These are phyloP conservation scores for Paramyrothecium roridum DNA, from an alignment of 2,329 filamentous ascomycete species.

Conservation along the genomic window DNA sequence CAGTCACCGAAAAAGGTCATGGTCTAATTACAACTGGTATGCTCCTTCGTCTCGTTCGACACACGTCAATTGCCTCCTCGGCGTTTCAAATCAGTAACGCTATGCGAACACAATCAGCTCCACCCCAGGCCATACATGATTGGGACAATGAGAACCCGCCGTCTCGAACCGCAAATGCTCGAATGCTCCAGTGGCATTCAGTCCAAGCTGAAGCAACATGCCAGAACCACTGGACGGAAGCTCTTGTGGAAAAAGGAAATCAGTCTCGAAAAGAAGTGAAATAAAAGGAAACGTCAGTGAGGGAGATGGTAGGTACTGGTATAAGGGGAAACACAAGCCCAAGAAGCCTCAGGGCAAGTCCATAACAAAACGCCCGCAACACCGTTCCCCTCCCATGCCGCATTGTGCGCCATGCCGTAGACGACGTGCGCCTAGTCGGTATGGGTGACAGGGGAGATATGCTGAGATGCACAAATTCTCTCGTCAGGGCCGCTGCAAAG, in stretches of 20 bases:
- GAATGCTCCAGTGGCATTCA: background rate
- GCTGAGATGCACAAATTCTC: background rate
- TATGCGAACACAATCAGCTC: slow-evolving; percentile 7
- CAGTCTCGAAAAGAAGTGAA: background rate
- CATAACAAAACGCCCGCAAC: background rate
- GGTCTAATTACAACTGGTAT: slow-evolving; percentile 31
- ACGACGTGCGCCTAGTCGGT: background rate
- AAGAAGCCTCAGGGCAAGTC: background rate
- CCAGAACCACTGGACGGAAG: background rate
- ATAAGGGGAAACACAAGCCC: background rate
- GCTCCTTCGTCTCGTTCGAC: slow-evolving; percentile 8
- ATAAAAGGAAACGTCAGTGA: background rate
- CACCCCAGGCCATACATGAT: background rate
- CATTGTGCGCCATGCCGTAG: background rate
- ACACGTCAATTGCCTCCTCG: background rate
- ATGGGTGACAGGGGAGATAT: background rate
- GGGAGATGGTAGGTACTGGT: background rate
- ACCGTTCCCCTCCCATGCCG: background rate
- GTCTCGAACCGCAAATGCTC: background rate
- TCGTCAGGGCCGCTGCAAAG: background rate
- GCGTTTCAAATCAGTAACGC: slow-evolving; percentile 16
- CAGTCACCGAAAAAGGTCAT: slow-evolving; percentile 21
- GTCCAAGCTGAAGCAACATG: background rate
- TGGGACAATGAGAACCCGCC: background rate
- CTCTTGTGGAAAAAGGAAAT: too few relatives aligned